These are phyloP conservation scores for Globisporangium viniferum DNA, from an alignment of 352 stramenopile genomes.

Conservation along the genomic window DNA sequence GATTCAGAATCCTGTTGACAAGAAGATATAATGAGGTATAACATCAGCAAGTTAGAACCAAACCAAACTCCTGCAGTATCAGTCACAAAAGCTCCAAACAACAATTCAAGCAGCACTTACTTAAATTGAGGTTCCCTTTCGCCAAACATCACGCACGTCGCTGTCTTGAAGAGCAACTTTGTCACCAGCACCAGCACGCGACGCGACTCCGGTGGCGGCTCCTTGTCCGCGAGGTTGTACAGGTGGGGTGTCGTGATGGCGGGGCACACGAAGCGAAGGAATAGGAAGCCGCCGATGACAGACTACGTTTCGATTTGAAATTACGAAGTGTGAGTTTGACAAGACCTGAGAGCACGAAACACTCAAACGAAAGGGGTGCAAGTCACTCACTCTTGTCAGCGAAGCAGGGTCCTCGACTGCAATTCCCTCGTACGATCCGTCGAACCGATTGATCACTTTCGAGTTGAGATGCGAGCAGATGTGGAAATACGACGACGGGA, in stretches of 20 bases:
- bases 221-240: constrained; percentile 76
- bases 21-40: not conserved
- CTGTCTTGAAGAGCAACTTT: constrained; percentile 88
- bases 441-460: constrained; percentile 69
- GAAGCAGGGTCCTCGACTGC: constrained; percentile 53
- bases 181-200: constrained; percentile 84
- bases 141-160: constrained; percentile 83
- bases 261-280: constrained; percentile 86
- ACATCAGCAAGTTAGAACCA: not conserved
- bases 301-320: too few species aligned
- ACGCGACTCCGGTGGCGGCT: constrained; percentile 63
- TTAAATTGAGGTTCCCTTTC: constrained; percentile 80
- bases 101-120: constrained; percentile 24
- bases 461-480: constrained; percentile 75
- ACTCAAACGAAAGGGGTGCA: not conserved
- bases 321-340: too few species aligned
- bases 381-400: constrained; percentile 44
- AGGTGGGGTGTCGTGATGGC: constrained; percentile 85
- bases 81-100: not conserved
- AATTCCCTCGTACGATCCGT: constrained; percentile 54
- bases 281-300: constrained; percentile 86
- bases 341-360: not conserved
- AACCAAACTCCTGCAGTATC: not conserved
- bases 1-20: constrained; percentile 66
- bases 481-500: constrained; percentile 70